Evolutionary conservation across 108 stramenopile species (phyloP).

Genomic region (Phaeodactylum tricornutum): DNA sequence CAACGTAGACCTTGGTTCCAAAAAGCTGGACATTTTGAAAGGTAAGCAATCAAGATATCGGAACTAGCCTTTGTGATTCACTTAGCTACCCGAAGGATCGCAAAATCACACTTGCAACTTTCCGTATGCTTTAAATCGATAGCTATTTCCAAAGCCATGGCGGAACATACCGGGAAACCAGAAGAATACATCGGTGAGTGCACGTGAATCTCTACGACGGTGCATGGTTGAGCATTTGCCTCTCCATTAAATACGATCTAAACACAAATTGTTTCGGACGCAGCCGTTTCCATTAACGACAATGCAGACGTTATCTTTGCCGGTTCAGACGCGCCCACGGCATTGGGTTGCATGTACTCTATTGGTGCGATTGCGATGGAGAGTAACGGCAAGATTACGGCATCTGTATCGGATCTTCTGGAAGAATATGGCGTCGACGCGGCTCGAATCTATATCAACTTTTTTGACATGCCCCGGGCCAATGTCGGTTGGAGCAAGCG

Average conservation of each 20-base stretch:
- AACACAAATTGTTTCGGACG: not conserved
- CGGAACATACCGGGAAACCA: slow-evolving; percentile 51
- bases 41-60: slow-evolving; percentile 6
- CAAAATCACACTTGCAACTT: too few species aligned
- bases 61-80: too few species aligned
- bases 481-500: slow-evolving; percentile 71
- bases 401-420: slow-evolving; percentile 57
- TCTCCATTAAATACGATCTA: not conserved
- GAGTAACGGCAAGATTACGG: slow-evolving; percentile 58
- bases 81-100: too few species aligned
- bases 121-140: too few species aligned
- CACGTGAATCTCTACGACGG: not conserved
- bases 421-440: slow-evolving; percentile 43
- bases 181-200: slow-evolving; percentile 62
- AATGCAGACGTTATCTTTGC: slow-evolving; percentile 67
- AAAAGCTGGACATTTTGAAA: slow-evolving; percentile 69
- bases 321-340: slow-evolving; percentile 54
- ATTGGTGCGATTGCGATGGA: slow-evolving; percentile 61
- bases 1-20: slow-evolving; percentile 68
- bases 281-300: slow-evolving; percentile 65
- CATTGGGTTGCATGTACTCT: slow-evolving; percentile 57
- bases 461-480: slow-evolving; percentile 71
- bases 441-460: slow-evolving; percentile 74
- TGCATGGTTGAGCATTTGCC: not conserved
- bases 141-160: slow-evolving; percentile 50